Evolutionary conservation across 257 asterid species (phyloP), one percentile per base, ranked within the genome.

Genomic region (Osmanthus fragrans): DNA sequence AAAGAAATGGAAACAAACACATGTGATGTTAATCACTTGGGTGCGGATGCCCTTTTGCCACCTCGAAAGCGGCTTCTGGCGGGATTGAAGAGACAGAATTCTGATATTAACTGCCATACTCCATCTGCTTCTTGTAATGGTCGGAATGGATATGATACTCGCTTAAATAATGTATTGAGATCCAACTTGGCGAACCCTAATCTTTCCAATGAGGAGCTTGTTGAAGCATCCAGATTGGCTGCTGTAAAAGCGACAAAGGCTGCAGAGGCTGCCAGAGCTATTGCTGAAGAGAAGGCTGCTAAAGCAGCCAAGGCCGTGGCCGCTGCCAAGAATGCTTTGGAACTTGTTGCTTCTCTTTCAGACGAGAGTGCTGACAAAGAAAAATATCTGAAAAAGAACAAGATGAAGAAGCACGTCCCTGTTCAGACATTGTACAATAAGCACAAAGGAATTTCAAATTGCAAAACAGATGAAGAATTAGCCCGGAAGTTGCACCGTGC

Each of bases 41-140:
- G 82, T 71, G 82, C 88, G 19, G 90, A 87, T 80, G 88, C 85
- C 70, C 90, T 82, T 73, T 80, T 87, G 73, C 90, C 90, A 2
- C 90, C 88, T 21, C 83, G 90, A 39, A 87, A 87, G 77, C 82
- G 90, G 19, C 86, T 84, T 72, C 81, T 87, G 63, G 90, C 90
- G 2, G 90, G 88, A 40, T 32, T 87, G 83, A 87, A 84, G 79
- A 85, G 85, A 58, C 90, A 82, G 82, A 84, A 77, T 60, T 84
- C 81, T 13, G 89, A 86, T 81, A 80, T 75, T 65, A 81, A 81
- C 76, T 81, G 80, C 27, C 83, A 79, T 4, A 73, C 84, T 0
- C 82, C 85, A 2, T 73, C 82, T 2, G 72, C 72, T 56, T 66
- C 77, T 60, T 33, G 42, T 56, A 39, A 51, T 51, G 45, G 70